phyloP scores from a whole-genome alignment of 108 stramenopile species.

The Schizochytrium sp. region DNA sequence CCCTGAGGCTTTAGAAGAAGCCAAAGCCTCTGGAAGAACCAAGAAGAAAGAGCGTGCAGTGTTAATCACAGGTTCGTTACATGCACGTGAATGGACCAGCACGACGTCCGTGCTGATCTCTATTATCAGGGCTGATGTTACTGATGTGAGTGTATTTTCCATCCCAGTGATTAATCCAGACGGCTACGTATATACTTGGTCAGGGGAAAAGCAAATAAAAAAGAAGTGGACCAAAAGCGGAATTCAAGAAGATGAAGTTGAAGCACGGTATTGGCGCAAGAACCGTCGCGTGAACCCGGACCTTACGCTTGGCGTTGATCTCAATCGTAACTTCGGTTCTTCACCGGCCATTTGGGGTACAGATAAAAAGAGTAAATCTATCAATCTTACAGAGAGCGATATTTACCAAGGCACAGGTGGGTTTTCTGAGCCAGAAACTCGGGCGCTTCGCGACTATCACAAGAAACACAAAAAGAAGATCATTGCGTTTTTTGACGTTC shows the following conservation, averaged over 20 bases:
- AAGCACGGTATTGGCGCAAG: constrained; percentile 56
- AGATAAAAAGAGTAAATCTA: constrained; percentile 55
- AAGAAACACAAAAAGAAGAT: constrained; percentile 61
- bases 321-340: constrained; percentile 39
- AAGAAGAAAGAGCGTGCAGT: constrained; percentile 34
- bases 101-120: constrained; percentile 50
- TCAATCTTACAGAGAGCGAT: constrained; percentile 53
- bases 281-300: constrained; percentile 43
- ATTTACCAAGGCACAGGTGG: constrained; percentile 58
- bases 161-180: constrained; percentile 50
- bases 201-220: constrained; percentile 53
- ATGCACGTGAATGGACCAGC: constrained; percentile 50
- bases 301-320: constrained; percentile 8
- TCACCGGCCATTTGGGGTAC: constrained; percentile 46
- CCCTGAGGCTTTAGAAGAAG: not conserved
- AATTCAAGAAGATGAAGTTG: constrained; percentile 28
- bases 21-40: not conserved
- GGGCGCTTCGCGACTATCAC: constrained; percentile 49
- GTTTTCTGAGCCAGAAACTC: constrained; percentile 35
- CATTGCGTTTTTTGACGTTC: constrained; percentile 47
- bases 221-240: constrained; percentile 55
- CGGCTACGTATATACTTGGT: constrained; percentile 55
- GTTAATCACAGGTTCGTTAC: constrained; percentile 1
- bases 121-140: constrained; percentile 8
- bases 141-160: constrained; percentile 24